phyloP scores from a whole-genome alignment of 345 rosid genomes.

The Cochlearia excelsa region DNA sequence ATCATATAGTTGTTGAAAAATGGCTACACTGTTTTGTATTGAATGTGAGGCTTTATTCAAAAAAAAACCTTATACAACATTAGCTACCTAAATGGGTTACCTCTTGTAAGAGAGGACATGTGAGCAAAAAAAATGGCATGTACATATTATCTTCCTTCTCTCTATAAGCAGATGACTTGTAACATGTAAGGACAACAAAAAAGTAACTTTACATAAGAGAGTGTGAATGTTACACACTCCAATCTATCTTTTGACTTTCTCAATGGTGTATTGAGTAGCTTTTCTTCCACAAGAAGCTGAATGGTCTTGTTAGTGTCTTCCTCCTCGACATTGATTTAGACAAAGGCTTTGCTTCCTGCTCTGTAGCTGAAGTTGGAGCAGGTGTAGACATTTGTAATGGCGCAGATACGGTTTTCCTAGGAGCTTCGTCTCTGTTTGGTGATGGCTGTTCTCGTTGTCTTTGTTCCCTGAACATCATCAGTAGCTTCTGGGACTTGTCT shows the following conservation, averaged over 20 bases:
- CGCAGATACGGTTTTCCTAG: slow-evolving; percentile 32
- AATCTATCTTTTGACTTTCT: slow-evolving; percentile 16
- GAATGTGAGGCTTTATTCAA: not conserved
- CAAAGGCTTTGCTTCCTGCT: slow-evolving; percentile 25
- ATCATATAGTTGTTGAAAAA: no score
- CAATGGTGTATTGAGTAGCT: slow-evolving; percentile 68
- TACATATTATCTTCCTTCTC: slow-evolving; percentile 50
- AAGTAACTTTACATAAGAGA: slow-evolving; percentile 45
- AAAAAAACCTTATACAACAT: slow-evolving; percentile 11
- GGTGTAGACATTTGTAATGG: slow-evolving; percentile 25
- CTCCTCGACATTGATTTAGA: slow-evolving; percentile 72
- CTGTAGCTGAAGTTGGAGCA: slow-evolving; percentile 33
- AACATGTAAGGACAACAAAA: slow-evolving; percentile 20
- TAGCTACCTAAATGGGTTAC: slow-evolving; percentile 14
- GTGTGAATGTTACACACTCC: slow-evolving; percentile 15
- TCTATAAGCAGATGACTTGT: slow-evolving; percentile 33
- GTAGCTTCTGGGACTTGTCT: slow-evolving; percentile 88
- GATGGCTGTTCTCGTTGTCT: slow-evolving; percentile 75
- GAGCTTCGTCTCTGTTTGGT: slow-evolving; percentile 39
- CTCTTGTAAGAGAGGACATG: slow-evolving; percentile 2
- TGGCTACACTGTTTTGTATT: not conserved
- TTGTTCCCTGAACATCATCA: slow-evolving; percentile 88
- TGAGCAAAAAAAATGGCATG: slow-evolving; percentile 40
- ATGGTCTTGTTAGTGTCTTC: slow-evolving; percentile 63
- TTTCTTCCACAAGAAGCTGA: slow-evolving; percentile 84